These are phyloP conservation scores for Xylaria bambusicola DNA, from an alignment of 495 filamentous ascomycete species.

Conservation along the genomic window DNA sequence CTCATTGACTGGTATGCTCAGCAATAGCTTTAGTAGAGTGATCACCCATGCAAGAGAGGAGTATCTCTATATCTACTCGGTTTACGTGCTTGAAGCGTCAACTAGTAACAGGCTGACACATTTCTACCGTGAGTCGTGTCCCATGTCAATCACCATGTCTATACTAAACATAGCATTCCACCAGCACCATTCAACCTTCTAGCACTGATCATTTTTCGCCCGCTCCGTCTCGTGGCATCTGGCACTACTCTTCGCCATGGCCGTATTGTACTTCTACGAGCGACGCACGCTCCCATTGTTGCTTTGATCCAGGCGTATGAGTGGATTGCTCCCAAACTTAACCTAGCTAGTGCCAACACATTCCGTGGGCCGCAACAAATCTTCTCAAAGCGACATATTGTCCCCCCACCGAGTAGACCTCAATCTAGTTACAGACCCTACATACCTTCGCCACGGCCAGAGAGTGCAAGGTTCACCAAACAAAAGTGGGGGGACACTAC, in stretches of 20 bases:
- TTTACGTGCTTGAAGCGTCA: conserved; percentile 79
- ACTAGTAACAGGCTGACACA: conserved; percentile 78
- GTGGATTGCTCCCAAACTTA: conserved; percentile 36
- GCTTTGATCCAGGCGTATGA: conserved; percentile 53
- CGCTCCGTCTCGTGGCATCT: conserved; percentile 74
- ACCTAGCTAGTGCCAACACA: conserved; percentile 27
- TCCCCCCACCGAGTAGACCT: conserved; percentile 12
- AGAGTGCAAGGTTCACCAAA: conserved; percentile 25
- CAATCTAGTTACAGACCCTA: conserved; percentile 21
- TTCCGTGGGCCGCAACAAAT: conserved; percentile 38
- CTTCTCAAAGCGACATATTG: conserved; percentile 16
- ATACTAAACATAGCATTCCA: conserved; percentile 27
- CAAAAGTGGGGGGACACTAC: conserved; percentile 4
- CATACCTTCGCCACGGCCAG: conserved; percentile 21
- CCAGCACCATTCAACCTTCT: conserved; percentile 69
- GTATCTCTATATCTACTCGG: conserved; percentile 76
- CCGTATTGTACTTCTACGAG: conserved; percentile 76
- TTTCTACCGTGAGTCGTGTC: conserved; percentile 62
- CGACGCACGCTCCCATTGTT: conserved; percentile 58
- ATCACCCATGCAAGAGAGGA: conserved; percentile 70
- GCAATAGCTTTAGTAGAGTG: conserved; percentile 85
- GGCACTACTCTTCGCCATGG: conserved; percentile 65
- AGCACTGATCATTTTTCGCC: conserved; percentile 78
- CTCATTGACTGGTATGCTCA: conserved; percentile 87
- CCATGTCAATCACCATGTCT: conserved; percentile 21